A percentile compares a stretch with the other conserved stretches of the same genome.
Evolutionary conservation across 225 moss, liverwort and hornwort genomes (phyloP).

Genomic region (Thuidium tamariscinum): DNA sequence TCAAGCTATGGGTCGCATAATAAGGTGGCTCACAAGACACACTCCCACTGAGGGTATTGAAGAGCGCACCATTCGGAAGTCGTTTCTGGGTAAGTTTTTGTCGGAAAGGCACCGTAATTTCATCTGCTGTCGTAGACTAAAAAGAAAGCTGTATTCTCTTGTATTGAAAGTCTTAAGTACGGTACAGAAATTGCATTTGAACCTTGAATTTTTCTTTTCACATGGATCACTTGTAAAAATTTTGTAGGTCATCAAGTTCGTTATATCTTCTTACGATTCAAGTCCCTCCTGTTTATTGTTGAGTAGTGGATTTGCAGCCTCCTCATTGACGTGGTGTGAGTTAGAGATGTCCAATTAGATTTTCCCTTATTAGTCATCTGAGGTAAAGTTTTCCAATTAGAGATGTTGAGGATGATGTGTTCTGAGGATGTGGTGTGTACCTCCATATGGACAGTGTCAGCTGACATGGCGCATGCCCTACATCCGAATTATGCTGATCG

Average conservation of each 20-base stretch:
- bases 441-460: constrained; percentile 47
- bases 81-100: constrained; percentile 48
- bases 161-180: not conserved
- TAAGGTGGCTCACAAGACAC: constrained; percentile 48
- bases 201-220: not conserved
- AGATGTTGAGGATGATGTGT: not conserved
- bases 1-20: constrained; percentile 75
- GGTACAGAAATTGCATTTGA: not conserved
- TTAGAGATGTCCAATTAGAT: not conserved
- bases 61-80: constrained; percentile 68
- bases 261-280: not conserved
- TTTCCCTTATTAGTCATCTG: not conserved
- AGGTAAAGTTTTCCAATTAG: not conserved
- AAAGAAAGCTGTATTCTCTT: not conserved
- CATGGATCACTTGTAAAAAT: not conserved
- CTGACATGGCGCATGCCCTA: constrained; percentile 87
- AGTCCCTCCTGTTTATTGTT: not conserved
- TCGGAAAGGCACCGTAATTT: not conserved
- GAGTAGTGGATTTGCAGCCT: not conserved
- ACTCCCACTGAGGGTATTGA: constrained; percentile 61
- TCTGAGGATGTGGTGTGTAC: not conserved
- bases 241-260: not conserved
- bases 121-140: not conserved
- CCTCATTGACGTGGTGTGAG: not conserved
- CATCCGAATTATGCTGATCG: constrained; percentile 76